Base-by-base conservation (phyloP, 2,329 filamentous ascomycete species). In the Lizonia empirigonia region DNA sequence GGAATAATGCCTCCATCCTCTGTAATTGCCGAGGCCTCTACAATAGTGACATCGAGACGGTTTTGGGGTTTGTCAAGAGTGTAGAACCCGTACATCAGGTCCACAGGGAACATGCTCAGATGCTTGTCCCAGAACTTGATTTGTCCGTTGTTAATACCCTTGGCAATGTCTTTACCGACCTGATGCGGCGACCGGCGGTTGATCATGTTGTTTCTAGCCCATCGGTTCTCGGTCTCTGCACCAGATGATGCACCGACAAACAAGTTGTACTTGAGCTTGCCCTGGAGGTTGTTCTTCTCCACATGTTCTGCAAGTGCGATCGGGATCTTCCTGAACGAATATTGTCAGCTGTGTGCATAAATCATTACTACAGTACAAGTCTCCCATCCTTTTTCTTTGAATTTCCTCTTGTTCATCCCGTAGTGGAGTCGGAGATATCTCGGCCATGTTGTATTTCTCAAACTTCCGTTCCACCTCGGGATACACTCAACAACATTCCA, bases 121-220 rank as follows among this genome's bases (percentile, higher is more conserved):
- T 96, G 91, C 78, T 96, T 96, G 74, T 96, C 91, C 71, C 95
- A 96, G 76, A 96, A 96, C 57, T 93, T 86, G 76, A 96, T 96
- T 61, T 87, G 82, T 34, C 91, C 91, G 63, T 87, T 85, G 74
- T 96, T 96, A 77, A 96, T 95, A 8, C 91, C 91, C 78, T 90
- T 93, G 54, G 91, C 85, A 60, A 96, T 96, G 52, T 89, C 83
- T 79, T 95, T 96, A 69, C 91, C 91, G 54, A 96, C 91, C 72
- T 96, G 91, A 76, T 96, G 91, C 48, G 91, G 91, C 62, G 85
- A 84, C 49, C 91, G 84, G 50, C 90, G 82, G 77, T 93, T 87
- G 65, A 96, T 96, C 91, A 96, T 96, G 76, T 96, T 87, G 58
- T 93, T 78, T 4, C 78, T 75, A n/a, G 91, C 91, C 91, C 91